Evolutionary conservation across 441 rosid species (phyloP).

Genomic region (Hura crepitans): DNA sequence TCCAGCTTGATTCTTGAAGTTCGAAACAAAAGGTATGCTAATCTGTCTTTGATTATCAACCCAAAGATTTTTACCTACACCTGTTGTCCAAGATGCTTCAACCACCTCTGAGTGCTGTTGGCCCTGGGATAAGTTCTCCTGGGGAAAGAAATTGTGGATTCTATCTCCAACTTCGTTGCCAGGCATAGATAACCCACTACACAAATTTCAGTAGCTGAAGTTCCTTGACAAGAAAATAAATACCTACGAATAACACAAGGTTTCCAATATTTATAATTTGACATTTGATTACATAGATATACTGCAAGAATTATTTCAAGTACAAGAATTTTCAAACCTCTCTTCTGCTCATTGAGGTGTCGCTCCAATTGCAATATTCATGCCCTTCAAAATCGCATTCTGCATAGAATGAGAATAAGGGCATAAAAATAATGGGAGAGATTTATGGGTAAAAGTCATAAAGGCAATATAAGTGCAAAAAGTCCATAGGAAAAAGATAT

Average conservation of each 20-base stretch:
- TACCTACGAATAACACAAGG: slow-evolving; percentile 22
- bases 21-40: slow-evolving; percentile 44
- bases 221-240: slow-evolving; percentile 25
- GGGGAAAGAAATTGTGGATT: slow-evolving; percentile 80
- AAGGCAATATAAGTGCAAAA: neutral
- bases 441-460: neutral
- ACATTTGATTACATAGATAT: slow-evolving; percentile 11
- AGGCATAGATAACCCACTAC: slow-evolving; percentile 69
- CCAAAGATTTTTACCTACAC: slow-evolving; percentile 48
- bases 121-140: slow-evolving; percentile 60
- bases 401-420: slow-evolving; percentile 4
- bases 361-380: slow-evolving; percentile 23
- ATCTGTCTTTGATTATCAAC: slow-evolving; percentile 59
- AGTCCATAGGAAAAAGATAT: neutral
- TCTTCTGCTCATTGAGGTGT: slow-evolving; percentile 30
- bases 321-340: slow-evolving; percentile 32
- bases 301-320: slow-evolving; percentile 10
- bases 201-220: slow-evolving; percentile 28
- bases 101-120: slow-evolving; percentile 58
- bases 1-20: slow-evolving; percentile 48
- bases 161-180: slow-evolving; percentile 93
- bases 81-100: slow-evolving; percentile 60
- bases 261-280: slow-evolving; percentile 14
- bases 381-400: slow-evolving; percentile 22
- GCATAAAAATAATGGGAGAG: slow-evolving; percentile 1